phyloP scores from a whole-genome alignment of 768 basidiomycete species.

The Podaxis mareebaensis region DNA sequence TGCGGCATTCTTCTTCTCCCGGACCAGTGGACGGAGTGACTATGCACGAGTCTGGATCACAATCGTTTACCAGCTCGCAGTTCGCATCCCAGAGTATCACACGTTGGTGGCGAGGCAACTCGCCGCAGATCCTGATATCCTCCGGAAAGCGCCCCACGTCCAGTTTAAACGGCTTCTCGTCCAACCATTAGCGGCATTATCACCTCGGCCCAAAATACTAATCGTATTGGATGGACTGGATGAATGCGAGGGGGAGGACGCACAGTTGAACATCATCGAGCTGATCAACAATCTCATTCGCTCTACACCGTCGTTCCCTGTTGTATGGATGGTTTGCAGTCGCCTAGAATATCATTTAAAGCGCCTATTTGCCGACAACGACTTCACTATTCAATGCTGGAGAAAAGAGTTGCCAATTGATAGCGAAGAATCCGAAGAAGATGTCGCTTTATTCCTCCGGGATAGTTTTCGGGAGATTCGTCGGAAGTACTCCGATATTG shows the following conservation, averaged over 20 bases:
- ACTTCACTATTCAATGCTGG: background rate
- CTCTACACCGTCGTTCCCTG: background rate
- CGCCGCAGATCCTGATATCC: background rate
- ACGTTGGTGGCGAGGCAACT: background rate
- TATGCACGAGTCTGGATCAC: background rate
- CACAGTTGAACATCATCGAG: slow-evolving; percentile 1
- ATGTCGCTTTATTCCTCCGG: background rate
- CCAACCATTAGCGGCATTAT: background rate
- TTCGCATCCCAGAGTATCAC: background rate
- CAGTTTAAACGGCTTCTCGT: slow-evolving; percentile 7
- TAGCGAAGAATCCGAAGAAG: background rate
- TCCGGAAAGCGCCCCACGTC: background rate
- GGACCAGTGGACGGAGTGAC: background rate
- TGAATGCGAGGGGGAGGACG: slow-evolving; percentile 5
- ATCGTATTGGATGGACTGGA: slow-evolving; percentile 7
- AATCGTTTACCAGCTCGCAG: background rate
- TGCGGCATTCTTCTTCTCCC: background rate
- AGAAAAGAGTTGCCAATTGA: background rate
- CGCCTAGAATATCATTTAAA: background rate
- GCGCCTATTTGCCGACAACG: background rate
- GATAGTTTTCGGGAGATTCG: background rate
- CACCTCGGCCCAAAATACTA: background rate
- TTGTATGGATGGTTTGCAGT: slow-evolving; percentile 6
- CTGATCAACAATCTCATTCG: background rate
- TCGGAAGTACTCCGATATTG: background rate